These are phyloP conservation scores for Kodamaea derodonti DNA, from an alignment of 1,139 yeast genomes.

Conservation along the genomic window DNA sequence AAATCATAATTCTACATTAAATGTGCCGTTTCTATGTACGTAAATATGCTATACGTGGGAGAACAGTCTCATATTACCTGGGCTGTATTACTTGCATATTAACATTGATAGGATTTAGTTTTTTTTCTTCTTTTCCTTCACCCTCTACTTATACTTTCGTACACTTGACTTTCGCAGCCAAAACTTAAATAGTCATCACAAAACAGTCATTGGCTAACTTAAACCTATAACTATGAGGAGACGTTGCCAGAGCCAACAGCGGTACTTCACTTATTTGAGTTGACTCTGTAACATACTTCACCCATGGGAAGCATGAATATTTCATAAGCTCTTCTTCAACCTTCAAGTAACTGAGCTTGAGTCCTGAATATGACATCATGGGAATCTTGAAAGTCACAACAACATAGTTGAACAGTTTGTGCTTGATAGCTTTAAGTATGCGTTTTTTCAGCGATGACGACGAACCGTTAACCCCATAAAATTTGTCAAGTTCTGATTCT, in stretches of 20 bases:
- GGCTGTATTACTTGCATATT: too few species aligned
- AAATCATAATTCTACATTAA: too few species aligned
- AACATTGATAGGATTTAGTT: too few species aligned
- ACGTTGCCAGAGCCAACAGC: slow-evolving; percentile 1
- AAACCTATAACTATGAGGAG: slow-evolving; percentile 24
- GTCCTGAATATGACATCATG: slow-evolving; percentile 41
- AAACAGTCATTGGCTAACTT: slow-evolving; percentile 26
- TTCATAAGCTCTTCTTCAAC: slow-evolving; percentile 42
- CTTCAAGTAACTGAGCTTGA: slow-evolving; percentile 35
- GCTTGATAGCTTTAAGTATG: slow-evolving; percentile 14
- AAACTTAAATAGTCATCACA: background rate
- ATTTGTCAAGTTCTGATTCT: slow-evolving; percentile 35
- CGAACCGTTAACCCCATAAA: slow-evolving; percentile 41
- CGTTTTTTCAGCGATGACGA: slow-evolving; percentile 24
- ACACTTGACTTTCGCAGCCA: slow-evolving; percentile 1
- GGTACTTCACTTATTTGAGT: background rate
- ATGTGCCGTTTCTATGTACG: too few species aligned
- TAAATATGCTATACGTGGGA: too few species aligned
- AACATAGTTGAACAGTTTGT: slow-evolving; percentile 23
- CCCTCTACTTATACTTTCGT: too few species aligned
- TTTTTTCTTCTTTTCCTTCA: too few species aligned
- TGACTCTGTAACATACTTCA: slow-evolving; percentile 37
- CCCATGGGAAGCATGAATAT: slow-evolving; percentile 48
- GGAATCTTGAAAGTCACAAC: slow-evolving; percentile 36
- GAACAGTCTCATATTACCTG: too few species aligned